Evolutionary conservation across 2,329 filamentous ascomycete species (phyloP).

Genomic region (Sporothrix euskadiensis): DNA sequence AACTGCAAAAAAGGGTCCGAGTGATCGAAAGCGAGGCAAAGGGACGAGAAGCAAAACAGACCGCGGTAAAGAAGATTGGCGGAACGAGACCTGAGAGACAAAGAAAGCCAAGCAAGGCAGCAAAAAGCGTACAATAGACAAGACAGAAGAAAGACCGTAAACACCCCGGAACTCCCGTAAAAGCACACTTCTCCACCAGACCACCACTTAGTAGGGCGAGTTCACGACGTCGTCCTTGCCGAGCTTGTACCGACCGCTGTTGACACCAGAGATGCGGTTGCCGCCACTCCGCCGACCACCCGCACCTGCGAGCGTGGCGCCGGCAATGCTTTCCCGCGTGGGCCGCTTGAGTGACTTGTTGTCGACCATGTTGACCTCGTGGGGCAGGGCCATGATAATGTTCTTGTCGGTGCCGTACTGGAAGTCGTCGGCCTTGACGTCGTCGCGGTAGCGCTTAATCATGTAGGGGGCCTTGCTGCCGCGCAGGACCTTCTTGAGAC

Average conservation of each 20-base stretch:
- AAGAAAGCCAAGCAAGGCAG: not conserved
- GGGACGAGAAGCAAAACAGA: not conserved
- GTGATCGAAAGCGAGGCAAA: not conserved
- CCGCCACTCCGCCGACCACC: constrained; percentile 48
- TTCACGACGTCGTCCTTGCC: constrained; percentile 83
- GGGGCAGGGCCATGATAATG: constrained; percentile 92
- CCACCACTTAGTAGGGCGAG: constrained; percentile 52
- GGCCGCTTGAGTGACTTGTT: constrained; percentile 82
- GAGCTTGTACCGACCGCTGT: constrained; percentile 69
- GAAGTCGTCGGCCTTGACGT: constrained; percentile 98
- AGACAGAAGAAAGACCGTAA: not conserved
- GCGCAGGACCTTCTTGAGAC: constrained; percentile 80
- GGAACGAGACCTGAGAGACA: not conserved
- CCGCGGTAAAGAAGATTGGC: not conserved
- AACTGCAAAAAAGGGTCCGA: constrained; percentile 8
- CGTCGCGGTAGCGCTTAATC: constrained; percentile 93
- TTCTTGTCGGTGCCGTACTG: constrained; percentile 97
- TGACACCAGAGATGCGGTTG: constrained; percentile 53
- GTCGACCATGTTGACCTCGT: constrained; percentile 97
- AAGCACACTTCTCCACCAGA: not conserved
- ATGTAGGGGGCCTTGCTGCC: constrained; percentile 86
- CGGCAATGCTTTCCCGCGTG: constrained; percentile 88
- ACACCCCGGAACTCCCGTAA: not conserved
- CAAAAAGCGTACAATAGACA: not conserved
- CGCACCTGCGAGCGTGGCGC: constrained; percentile 41